Evolutionary conservation across 2,329 filamentous ascomycete species (phyloP).

Genomic region (Trichoderma sp.): DNA sequence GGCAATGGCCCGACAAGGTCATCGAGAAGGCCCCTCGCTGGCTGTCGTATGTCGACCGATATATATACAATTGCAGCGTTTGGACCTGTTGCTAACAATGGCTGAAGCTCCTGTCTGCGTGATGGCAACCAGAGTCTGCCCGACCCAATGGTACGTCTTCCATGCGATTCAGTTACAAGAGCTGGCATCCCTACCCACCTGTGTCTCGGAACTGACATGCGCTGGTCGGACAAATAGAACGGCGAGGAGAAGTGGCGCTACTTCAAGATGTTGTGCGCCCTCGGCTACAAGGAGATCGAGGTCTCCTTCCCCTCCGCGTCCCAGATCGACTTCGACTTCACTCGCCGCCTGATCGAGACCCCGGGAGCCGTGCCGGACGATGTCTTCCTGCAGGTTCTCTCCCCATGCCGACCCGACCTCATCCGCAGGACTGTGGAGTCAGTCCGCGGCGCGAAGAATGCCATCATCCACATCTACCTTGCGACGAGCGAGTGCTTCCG

Average conservation of each 20-base stretch:
- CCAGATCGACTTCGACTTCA: conserved; percentile 18
- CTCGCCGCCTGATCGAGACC: conserved; percentile 18
- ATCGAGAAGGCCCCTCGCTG: conserved; percentile 19
- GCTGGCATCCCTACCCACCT: not conserved
- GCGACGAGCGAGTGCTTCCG: conserved; percentile 17
- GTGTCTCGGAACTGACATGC: not conserved
- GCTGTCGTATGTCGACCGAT: conserved; percentile 6
- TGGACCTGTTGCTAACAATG: not conserved
- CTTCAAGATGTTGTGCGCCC: conserved; percentile 15
- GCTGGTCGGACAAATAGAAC: not conserved
- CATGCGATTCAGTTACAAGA: not conserved
- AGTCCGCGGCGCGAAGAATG: conserved; percentile 4
- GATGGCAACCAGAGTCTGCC: conserved; percentile 22
- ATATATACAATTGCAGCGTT: not conserved
- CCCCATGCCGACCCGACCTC: conserved; percentile 11
- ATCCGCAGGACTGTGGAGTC: conserved; percentile 17
- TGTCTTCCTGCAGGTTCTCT: conserved; percentile 8
- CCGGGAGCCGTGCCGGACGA: conserved; percentile 15
- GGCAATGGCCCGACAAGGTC: conserved; percentile 17
- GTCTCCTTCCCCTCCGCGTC: conserved; percentile 13
- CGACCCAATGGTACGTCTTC: conserved; percentile 11
- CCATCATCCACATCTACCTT: conserved; percentile 17
- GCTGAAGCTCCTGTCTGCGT: conserved; percentile 9
- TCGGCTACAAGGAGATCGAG: conserved; percentile 17
- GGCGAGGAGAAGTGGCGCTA: conserved; percentile 20